A percentile compares a stretch with the other conserved stretches of the same genome.
Conservation (phyloP, 2,329 filamentous ascomycete species). For the Fusarium pseudoanthophilum region DNA sequence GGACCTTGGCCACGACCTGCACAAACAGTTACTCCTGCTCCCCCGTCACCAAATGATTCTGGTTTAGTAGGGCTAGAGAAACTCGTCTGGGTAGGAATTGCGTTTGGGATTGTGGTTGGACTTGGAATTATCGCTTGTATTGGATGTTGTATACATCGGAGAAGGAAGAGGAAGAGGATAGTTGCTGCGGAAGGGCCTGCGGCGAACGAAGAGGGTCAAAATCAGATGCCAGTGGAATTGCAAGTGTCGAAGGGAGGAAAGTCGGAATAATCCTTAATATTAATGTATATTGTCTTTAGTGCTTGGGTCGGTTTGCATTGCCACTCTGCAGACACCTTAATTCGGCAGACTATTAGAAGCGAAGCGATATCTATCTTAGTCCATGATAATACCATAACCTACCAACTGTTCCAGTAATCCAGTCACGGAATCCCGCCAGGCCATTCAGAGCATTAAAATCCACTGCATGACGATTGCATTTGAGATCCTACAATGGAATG, state of each 20-base stretch:
- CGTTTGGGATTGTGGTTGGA: rapidly evolving
- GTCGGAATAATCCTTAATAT: not conserved
- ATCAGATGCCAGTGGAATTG: not conserved
- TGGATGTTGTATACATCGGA: not conserved
- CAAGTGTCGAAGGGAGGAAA: not conserved
- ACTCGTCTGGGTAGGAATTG: not conserved
- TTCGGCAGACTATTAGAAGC: rapidly evolving
- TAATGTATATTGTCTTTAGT: not conserved
- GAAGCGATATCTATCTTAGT: not conserved
- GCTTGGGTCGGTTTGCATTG: not conserved
- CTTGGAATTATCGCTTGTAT: not conserved
- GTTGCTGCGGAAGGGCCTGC: no score
- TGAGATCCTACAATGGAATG: rapidly evolving
- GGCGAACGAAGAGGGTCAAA: not conserved
- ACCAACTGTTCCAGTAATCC: no score
- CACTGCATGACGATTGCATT: not conserved
- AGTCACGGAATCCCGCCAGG: not conserved
- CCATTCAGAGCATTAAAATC: rapidly evolving
- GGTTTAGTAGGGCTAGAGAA: not conserved
- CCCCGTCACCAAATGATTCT: not conserved
- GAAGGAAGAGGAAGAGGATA: not conserved
- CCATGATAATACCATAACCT: not conserved
- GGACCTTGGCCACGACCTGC: not conserved
- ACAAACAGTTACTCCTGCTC: not conserved
- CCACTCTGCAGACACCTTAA: not conserved